phyloP scores from a whole-genome alignment of 2,329 filamentous ascomycete genomes.

The Fusarium temperatum region DNA sequence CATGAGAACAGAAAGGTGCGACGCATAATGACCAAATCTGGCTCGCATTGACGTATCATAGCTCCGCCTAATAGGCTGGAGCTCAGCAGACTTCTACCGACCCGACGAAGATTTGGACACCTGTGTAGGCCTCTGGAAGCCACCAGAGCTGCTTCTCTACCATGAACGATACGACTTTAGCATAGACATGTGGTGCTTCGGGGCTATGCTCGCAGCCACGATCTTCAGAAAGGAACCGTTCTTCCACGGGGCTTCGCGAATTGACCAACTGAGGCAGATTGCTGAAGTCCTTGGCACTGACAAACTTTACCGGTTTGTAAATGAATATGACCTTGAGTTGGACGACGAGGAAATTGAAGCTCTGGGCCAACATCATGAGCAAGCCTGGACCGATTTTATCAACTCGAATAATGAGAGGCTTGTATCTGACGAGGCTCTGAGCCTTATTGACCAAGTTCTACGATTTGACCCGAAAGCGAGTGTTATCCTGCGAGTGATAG shows the following conservation, averaged over 20 bases:
- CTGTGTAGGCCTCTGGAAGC: constrained; percentile 60
- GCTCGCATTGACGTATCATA: not conserved
- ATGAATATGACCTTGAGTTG: constrained; percentile 97
- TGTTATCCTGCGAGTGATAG: not conserved
- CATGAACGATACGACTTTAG: constrained; percentile 99
- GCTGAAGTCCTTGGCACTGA: constrained; percentile 97
- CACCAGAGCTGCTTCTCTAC: constrained; percentile 88
- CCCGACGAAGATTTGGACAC: not conserved
- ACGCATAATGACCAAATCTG: rapidly evolving
- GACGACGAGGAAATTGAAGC: constrained; percentile 97
- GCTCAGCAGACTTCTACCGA: constrained; percentile 2
- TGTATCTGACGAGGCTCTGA: constrained; percentile 91
- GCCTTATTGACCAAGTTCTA: constrained; percentile 94
- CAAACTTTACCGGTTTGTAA: constrained; percentile 93
- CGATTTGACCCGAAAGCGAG: constrained; percentile 94
- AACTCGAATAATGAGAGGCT: constrained; percentile 94
- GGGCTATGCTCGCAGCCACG: constrained; percentile 99
- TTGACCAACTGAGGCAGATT: constrained; percentile 96
- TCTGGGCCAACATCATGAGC: constrained; percentile 91
- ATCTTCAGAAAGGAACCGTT: constrained; percentile 99
- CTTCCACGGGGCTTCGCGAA: constrained; percentile 97
- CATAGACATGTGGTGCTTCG: constrained; percentile 97
- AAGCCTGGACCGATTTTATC: constrained; percentile 94
- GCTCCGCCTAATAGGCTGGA: constrained; percentile 19
- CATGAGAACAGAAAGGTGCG: not conserved